Base-by-base conservation (phyloP, 495 filamentous ascomycete species). In the Glarea lozoyensis region DNA sequence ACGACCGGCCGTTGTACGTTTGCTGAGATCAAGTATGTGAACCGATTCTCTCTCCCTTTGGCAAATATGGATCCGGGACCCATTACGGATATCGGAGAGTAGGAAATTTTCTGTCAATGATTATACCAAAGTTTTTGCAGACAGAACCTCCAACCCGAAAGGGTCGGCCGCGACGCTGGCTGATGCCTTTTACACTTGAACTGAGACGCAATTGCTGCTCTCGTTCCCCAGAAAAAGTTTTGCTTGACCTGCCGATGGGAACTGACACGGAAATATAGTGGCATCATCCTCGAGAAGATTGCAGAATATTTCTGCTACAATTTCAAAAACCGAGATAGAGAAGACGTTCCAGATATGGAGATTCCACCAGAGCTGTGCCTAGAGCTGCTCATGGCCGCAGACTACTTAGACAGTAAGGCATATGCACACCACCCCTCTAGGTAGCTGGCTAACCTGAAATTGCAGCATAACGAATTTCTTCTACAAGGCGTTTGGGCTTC, bases 271-370 rank as follows among this genome's bases (percentile, higher is more conserved):
- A n/a, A n/a, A n/a, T n/a, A 20, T 51, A 94, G 87, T 57, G 87
- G 81, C 34, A 54, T 82, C 12, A 76, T 96, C 19, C 76, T 98
- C 2, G 88, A 94, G 58, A 90, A 88, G 62, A 82, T 94, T 27
- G 86, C 78, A 60, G 85, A 94, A 65, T 95, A 94, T 63, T 83
- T 93, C 46, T 84, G 85, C 50, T 94, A 90, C 66, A 83, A 84
- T 60, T 74, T 94, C 60, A 88, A 86, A 61, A 73, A 92, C 60
- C 78, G 74, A 42, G 76, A 90, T 45, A 65, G 65, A 45, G 72
- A 75, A 37, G 80, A 93, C 48, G 86, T 95, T 16, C 77, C 86
- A 4, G 92, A 98, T 60, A 88, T 95, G 86, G 88, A 95, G 15
- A 73, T 79, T 18, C 78, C 84, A 23, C 69, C 77, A 0, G 81